phyloP scores from a whole-genome alignment of 805 yeast species.

The Candida namnaoensis region DNA sequence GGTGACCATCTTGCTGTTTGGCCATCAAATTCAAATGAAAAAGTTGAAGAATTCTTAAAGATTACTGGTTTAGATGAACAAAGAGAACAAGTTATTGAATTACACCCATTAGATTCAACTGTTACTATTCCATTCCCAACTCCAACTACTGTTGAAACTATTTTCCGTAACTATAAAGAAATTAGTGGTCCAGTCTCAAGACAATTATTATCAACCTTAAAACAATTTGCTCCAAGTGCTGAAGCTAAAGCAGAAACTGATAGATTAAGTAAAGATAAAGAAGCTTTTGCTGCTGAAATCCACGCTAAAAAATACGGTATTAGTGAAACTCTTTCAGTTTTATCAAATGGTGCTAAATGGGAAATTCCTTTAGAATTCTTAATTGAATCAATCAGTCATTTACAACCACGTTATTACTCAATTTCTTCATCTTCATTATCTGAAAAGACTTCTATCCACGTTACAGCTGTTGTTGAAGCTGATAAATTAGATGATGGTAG shows the following conservation, averaged over 20 bases:
- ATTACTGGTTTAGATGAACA: slow-evolving; percentile 53
- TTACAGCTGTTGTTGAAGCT: slow-evolving; percentile 87
- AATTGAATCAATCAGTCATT: slow-evolving; percentile 68
- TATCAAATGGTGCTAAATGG: slow-evolving; percentile 72
- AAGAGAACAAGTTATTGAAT: slow-evolving; percentile 46
- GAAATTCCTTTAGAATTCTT: slow-evolving; percentile 77
- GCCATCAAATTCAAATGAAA: slow-evolving; percentile 82
- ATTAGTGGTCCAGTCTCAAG: slow-evolving; percentile 92
- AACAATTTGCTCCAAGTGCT: slow-evolving; percentile 73
- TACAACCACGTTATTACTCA: slow-evolving; percentile 94
- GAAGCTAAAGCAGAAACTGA: slow-evolving; percentile 32
- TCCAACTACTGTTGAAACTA: slow-evolving; percentile 86
- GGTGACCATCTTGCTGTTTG: slow-evolving; percentile 96
- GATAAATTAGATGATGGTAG: slow-evolving; percentile 14
- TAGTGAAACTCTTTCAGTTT: slow-evolving; percentile 58
- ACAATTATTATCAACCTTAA: slow-evolving; percentile 65
- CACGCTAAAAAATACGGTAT: slow-evolving; percentile 55
- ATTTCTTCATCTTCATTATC: slow-evolving; percentile 82
- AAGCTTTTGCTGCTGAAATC: slow-evolving; percentile 55
- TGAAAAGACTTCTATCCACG: slow-evolving; percentile 67
- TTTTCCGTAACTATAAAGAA: slow-evolving; percentile 79
- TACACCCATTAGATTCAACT: slow-evolving; percentile 67
- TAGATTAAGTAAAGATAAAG: slow-evolving; percentile 59
- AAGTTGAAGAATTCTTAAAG: slow-evolving; percentile 54
- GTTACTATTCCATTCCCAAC: slow-evolving; percentile 55